Evolutionary conservation across 1,139 yeast genomes (phyloP), one percentile per base, ranked within the genome.

Genomic region (Yamadazyma oceani): DNA sequence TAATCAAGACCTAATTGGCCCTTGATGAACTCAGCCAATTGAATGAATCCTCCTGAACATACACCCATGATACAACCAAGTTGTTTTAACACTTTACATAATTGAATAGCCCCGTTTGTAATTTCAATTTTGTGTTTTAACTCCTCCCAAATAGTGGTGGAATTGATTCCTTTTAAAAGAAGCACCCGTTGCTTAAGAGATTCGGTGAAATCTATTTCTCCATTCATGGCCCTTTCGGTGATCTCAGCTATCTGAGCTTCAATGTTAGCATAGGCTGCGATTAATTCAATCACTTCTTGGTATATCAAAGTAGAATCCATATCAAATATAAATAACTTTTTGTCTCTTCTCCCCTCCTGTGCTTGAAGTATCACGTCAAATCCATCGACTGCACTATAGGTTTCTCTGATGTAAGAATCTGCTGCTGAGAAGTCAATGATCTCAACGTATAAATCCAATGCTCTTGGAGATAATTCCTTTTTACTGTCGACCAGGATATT

Each of bases 231-330:
- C 29, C 90, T 73, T 32, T 85, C 89, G 4, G 99, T 94, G 54
- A 94, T 90, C 37, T 74, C 67, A 2, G 66, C 64, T 2, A 63
- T 66, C 40, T 58, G 53, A 30, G 58, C 57, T 43, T 62, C 65
- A 26, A 63, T 62, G 33, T 59, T 49, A 10, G 68, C 67, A 39
- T 62, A 61, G 8, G 61, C 88, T 3, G 98, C 98, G 49, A 94
- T 90, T 56, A 92, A 66, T 57, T 94, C 99, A 49, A 92, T 92
- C 34, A 92, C 97, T 62, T 94, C 99, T 62, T 94, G 97, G 60
- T 86, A 83, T 49, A 94, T 94, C 56, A 94, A 68, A 0, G 98
- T 94, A 1, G 97, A 90, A 65, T 94, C 99, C 98, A 94, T 94
- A 54, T 94, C 98, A 54, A 94, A 94, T 15, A 94, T 87, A 45